Base-by-base conservation (phyloP, 1,139 yeast genomes). In the Arxiozyma bovina region DNA sequence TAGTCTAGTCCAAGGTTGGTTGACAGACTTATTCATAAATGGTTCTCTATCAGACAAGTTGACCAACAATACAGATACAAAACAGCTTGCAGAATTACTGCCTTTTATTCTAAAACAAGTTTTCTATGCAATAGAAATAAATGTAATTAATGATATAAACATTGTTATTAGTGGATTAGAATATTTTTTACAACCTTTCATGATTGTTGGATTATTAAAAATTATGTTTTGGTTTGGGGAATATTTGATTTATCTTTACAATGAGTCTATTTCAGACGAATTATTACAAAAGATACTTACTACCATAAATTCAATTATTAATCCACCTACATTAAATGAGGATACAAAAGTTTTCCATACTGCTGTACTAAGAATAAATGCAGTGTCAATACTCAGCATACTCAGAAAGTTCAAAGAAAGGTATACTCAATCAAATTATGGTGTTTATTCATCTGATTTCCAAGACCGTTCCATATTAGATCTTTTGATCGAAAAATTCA, bases 1-100 rank as follows among this genome's bases (percentile, higher is more conserved):
- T 50, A 80, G 75, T 44, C 74, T 85, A 15, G 70, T 87, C 40
- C 81, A 80, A 50, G 86, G 82, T 45, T 91, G 98, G 98, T 78
- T 87, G 47, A 74, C 79, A 46, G 93, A 94, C 1, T 70, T 91
- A 50, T 90, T 87, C 70, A 91, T 88, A 57, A 81, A 88, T 47
- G 94, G 90, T 53, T 96, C 96, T 1, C 80, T 91, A 46, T 83
- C 96, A 0, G 97, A 91, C 68, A 91, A 86, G 42, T 72, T 90
- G 54, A 81, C 90, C 64, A 80, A 83, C 60, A 74, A 82, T 5
- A 80, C 88, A 2, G 75, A 83, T 21, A 79, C 86, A 25, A 81
- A 83, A 61, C 93, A 87, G 56, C 79, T 87, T 51, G 80, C 86
- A 57, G 76, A 77, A 45, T 68, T 91, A 48, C 78, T 89, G 18